Evolutionary conservation across 352 stramenopile species (phyloP).

Genomic region (Pythium aristosporum): DNA sequence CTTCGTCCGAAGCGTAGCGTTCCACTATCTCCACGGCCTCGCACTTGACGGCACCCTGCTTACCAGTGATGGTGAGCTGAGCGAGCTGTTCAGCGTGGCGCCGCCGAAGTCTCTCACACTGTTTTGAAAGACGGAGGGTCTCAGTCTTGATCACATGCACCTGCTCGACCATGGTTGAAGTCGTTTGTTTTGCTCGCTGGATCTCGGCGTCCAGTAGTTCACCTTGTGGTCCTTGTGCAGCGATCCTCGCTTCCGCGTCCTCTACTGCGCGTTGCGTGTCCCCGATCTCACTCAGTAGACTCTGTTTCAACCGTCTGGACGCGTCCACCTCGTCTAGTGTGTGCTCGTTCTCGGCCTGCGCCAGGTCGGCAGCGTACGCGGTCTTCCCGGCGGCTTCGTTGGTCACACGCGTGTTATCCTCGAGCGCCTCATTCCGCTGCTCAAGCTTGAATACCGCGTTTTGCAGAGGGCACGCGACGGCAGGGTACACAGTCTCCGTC

Average conservation of each 20-base stretch:
- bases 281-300: constrained; percentile 15
- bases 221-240: constrained; percentile 8
- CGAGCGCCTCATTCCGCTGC: constrained; percentile 16
- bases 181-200: not conserved
- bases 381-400: constrained; percentile 5
- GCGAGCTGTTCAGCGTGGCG: constrained; percentile 6
- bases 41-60: constrained; percentile 23
- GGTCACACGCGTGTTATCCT: constrained; percentile 3
- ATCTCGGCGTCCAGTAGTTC: constrained; percentile 10
- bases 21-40: constrained; percentile 18
- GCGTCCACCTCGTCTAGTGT: constrained; percentile 6
- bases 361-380: constrained; percentile 6
- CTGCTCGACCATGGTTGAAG: not conserved
- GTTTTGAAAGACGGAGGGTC: not conserved
- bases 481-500: constrained; percentile 25
- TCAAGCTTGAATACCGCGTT: constrained; percentile 26
- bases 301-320: constrained; percentile 3
- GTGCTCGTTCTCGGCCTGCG: constrained; percentile 13
- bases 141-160: not conserved
- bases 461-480: constrained; percentile 22
- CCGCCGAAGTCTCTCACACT: constrained; percentile 5
- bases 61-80: not conserved
- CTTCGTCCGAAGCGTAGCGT: not conserved
- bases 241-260: not conserved
- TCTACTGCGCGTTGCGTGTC: not conserved